These are phyloP conservation scores for Phaeomoniella chlamydospora DNA, from an alignment of 2,329 filamentous ascomycete species.

Conservation along the genomic window DNA sequence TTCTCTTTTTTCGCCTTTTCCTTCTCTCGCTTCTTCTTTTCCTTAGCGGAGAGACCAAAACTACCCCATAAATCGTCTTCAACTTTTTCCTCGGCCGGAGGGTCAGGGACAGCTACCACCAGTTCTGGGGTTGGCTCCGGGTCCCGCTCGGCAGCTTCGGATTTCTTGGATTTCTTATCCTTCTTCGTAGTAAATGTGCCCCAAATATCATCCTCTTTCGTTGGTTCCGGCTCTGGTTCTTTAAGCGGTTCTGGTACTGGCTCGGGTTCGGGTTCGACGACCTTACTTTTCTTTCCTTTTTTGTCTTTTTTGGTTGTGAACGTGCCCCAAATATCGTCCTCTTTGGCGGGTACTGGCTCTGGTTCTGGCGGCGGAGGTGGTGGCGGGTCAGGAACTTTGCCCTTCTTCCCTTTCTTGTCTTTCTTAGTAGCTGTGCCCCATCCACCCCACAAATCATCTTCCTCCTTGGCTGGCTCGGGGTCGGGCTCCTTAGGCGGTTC, in stretches of 20 bases:
- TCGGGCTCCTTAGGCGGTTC: conserved; percentile 21
- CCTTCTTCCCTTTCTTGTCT: conserved; percentile 1
- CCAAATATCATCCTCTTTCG: conserved; percentile 14
- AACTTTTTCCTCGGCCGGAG: conserved; percentile 22
- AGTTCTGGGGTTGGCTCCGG: conserved; percentile 26
- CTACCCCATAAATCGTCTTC: conserved; percentile 28
- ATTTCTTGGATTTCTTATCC: conserved; percentile 17
- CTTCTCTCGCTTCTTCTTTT: conserved; percentile 32
- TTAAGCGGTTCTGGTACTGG: conserved; percentile 16
- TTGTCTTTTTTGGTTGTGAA: conserved; percentile 20
- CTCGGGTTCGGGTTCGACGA: conserved; percentile 16
- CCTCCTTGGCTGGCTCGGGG: conserved; percentile 14
- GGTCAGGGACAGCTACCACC: conserved; percentile 28
- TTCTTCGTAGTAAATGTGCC: conserved; percentile 14
- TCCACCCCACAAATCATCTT: conserved; percentile 11
- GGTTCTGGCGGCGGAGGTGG: conserved; percentile 6
- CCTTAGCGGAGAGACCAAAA: conserved; percentile 28
- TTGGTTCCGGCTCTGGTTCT: conserved; percentile 15
- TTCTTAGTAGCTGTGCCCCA: too few species aligned
- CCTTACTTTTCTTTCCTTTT: conserved; percentile 24
- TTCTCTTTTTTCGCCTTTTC: conserved; percentile 29
- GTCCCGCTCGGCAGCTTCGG: conserved; percentile 32
- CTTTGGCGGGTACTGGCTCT: conserved; percentile 14
- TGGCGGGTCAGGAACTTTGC: neutral
- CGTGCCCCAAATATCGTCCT: conserved; percentile 17